Conservation (phyloP, 1,284 basidiomycete genomes). For the Puccinia polysora region DNA sequence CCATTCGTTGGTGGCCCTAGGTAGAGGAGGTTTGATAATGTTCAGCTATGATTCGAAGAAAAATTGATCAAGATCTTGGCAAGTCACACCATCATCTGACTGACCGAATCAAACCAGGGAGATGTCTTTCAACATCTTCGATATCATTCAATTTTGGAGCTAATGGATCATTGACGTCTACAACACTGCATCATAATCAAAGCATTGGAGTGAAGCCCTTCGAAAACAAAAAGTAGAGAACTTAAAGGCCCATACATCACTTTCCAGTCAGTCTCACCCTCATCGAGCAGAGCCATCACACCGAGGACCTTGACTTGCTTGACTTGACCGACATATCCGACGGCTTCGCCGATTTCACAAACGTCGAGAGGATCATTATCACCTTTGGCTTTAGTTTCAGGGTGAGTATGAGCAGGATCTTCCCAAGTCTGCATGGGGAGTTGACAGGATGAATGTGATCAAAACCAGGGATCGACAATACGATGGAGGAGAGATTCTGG, state of each 20-base stretch:
- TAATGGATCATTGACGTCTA: conserved; percentile 93
- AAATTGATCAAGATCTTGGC: no score
- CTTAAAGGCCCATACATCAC: conserved; percentile 55
- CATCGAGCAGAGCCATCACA: conserved; percentile 98
- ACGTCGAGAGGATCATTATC: conserved; percentile 99
- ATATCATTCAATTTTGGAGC: conserved; percentile 97
- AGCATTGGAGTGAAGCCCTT: conserved; percentile 44
- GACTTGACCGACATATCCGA: conserved; percentile 94
- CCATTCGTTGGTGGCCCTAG: conserved; percentile 45
- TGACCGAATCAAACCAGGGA: conserved; percentile 81
- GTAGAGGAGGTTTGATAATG: conserved; percentile 34
- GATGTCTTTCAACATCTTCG: conserved; percentile 97
- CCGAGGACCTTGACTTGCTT: conserved; percentile 99
- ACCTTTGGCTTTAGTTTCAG: conserved; percentile 97
- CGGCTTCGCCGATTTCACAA: conserved; percentile 98
- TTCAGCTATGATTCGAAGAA: not conserved
- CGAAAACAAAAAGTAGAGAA: conserved; percentile 56
- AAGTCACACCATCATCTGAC: no score
- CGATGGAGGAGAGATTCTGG: not conserved
- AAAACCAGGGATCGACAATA: conserved; percentile 8
- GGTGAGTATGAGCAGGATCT: conserved; percentile 78
- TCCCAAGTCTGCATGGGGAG: conserved; percentile 99
- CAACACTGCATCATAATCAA: conserved; percentile 58
- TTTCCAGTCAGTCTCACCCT: conserved; percentile 99
- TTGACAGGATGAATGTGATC: conserved; percentile 28